Conservation (phyloP, 140 eudicot species). For the Flaveria floridana region DNA sequence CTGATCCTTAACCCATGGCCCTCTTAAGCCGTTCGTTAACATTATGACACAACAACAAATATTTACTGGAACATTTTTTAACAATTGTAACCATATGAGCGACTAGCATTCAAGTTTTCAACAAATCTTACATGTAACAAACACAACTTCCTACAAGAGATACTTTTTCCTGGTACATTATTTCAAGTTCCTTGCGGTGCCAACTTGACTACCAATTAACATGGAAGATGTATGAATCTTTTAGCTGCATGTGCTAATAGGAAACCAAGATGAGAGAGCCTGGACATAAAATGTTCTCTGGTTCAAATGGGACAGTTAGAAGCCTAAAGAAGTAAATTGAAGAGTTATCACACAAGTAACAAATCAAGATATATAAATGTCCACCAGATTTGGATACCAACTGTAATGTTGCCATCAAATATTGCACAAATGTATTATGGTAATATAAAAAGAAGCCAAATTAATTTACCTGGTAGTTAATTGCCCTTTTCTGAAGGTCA, state of each 20-base stretch:
- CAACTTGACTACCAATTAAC: not conserved
- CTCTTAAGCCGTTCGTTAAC: not conserved
- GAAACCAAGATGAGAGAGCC: not conserved
- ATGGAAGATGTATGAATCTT: not conserved
- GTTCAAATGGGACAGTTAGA: not conserved
- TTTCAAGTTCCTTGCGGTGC: not conserved
- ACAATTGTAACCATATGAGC: not conserved
- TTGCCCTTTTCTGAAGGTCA: slow-evolving; percentile 55
- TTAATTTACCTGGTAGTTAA: slow-evolving; percentile 63
- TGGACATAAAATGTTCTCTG: not conserved
- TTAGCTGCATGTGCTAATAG: not conserved
- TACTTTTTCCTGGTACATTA: not conserved
- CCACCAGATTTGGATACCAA: not conserved
- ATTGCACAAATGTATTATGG: not conserved
- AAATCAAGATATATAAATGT: not conserved
- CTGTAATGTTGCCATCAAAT: slow-evolving; percentile 7
- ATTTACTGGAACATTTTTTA: not conserved
- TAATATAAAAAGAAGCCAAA: slow-evolving; percentile 10
- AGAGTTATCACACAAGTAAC: not conserved
- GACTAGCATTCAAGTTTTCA: not conserved
- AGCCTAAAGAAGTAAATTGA: not conserved
- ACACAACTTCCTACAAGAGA: not conserved
- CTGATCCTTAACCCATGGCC: no score
- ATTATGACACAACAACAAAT: not conserved
- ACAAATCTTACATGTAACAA: not conserved